Conservation (phyloP, 2,329 filamentous ascomycete genomes). For the Hymenoscyphus linearis region DNA sequence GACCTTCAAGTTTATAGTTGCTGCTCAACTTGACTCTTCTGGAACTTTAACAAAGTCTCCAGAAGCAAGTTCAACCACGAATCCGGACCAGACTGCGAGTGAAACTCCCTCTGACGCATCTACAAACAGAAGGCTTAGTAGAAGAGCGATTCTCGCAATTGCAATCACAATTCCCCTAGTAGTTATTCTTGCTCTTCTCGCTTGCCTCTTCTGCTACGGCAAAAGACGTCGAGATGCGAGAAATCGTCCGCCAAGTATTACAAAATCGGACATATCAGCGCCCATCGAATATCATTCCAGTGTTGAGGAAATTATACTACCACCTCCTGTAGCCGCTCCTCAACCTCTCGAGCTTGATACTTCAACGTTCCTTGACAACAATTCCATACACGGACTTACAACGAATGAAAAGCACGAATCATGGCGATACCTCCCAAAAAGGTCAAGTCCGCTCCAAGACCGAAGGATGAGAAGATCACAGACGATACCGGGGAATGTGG, state of each 20-base stretch:
- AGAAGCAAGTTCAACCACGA: constrained; percentile 8
- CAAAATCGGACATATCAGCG: constrained; percentile 24
- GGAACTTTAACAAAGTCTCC: constrained; percentile 2
- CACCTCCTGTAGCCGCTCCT: constrained; percentile 14
- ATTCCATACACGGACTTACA: constrained; percentile 9
- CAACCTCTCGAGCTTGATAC: constrained; percentile 23
- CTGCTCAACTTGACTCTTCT: constrained; percentile 3
- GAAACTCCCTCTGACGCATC: neutral
- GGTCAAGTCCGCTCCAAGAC: neutral
- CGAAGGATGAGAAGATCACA: constrained; percentile 13
- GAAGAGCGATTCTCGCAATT: constrained; percentile 19
- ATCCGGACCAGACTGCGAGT: neutral
- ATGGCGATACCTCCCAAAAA: neutral
- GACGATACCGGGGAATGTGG: constrained; percentile 1
- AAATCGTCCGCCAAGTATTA: constrained; percentile 4
- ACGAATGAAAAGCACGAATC: constrained; percentile 10
- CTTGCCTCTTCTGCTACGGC: constrained; percentile 20
- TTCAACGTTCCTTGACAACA: constrained; percentile 16
- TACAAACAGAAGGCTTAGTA: constrained; percentile 12
- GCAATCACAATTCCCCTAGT: constrained; percentile 24
- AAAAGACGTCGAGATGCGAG: constrained; percentile 14
- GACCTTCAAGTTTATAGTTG: constrained; percentile 19
- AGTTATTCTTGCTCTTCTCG: constrained; percentile 16
- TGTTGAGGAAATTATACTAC: constrained; percentile 12
- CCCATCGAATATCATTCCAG: constrained; percentile 19